Base-by-base conservation (phyloP, 2,329 filamentous ascomycete species). In the Aspergillus sp. region DNA sequence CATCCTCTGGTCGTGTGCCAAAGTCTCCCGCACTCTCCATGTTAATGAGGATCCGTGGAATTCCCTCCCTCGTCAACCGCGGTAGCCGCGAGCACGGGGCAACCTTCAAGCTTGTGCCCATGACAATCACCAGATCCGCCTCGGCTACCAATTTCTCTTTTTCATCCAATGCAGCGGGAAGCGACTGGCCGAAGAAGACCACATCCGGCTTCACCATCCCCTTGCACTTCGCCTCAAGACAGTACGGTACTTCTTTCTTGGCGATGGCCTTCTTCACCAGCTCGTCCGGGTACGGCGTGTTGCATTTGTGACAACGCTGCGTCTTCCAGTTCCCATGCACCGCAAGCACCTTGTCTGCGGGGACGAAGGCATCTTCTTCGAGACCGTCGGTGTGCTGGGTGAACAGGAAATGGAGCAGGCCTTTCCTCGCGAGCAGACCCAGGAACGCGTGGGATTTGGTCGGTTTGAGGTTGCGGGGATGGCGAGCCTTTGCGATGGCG, bases 331-430 rank as follows among this genome's bases (percentile, higher is more conserved):
- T 93, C 36, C 91, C 91, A 69, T 96, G 91, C 0, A 89, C 89
- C 72, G 94, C 89, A 14, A 96, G 79, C 38, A 96, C 88, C 65
- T 81, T 84, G 1, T 89, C 83, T 0, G 73, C 76, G 0, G 89
- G 86, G 0, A 96, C 86, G 16, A 92, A 91, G 9, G 90, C 91
- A 55, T 81, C 80, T n/a, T 88, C 81, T 71, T 96, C 91, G 5
- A 96, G 79, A 58, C 88, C 92, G 72, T 96, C 91, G 60, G 96
- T 95, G 66, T 96, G 96, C 67, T 96, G 91, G 0, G 91, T 96
- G 68, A 96, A 96, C 46, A 91, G 79, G 77, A 89, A 91, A 58
- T 85, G 77, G n/a, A 96, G 76, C 14, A 93, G 74, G 7, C 81
- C 81, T 72, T 91, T 94, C 54, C 82, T 76, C 36, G 89, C 82